phyloP scores from a whole-genome alignment of 306 rosid species.

The Luffa aegyptiaca region DNA sequence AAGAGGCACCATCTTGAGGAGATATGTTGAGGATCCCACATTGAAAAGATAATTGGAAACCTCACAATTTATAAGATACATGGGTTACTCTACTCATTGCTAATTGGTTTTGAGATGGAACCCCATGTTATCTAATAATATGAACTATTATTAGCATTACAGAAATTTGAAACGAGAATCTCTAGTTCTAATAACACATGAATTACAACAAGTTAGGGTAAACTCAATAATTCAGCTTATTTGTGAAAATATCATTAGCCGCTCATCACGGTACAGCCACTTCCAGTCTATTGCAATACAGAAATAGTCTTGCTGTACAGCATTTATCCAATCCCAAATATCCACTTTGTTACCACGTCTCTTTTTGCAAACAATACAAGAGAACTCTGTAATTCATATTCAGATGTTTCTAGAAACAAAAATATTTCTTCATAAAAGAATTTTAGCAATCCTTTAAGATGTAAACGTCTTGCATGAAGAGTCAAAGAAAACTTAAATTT shows the following conservation, averaged over 20 bases:
- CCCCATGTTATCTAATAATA: neutral
- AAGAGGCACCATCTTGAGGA: too few relatives aligned
- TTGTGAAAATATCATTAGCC: neutral
- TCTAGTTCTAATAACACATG: neutral
- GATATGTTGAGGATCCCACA: too few relatives aligned
- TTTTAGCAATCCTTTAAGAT: neutral
- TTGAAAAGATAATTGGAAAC: too few relatives aligned
- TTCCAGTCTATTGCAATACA: too few relatives aligned
- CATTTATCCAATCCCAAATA: neutral
- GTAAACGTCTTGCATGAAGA: neutral
- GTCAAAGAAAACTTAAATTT: neutral
- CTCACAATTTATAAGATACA: too few relatives aligned
- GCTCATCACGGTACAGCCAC: neutral
- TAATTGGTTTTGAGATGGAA: too few relatives aligned
- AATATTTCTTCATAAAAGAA: neutral
- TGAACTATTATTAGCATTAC: neutral
- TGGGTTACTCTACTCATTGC: too few relatives aligned
- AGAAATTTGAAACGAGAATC: neutral
- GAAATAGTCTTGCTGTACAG: neutral
- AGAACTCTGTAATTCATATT: neutral
- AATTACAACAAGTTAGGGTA: neutral
- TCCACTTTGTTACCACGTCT: neutral
- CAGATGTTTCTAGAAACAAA: neutral
- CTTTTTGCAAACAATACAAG: neutral
- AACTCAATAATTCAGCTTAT: neutral